phyloP scores from a whole-genome alignment of 257 asterid genomes.

The Cinchona pubescens region DNA sequence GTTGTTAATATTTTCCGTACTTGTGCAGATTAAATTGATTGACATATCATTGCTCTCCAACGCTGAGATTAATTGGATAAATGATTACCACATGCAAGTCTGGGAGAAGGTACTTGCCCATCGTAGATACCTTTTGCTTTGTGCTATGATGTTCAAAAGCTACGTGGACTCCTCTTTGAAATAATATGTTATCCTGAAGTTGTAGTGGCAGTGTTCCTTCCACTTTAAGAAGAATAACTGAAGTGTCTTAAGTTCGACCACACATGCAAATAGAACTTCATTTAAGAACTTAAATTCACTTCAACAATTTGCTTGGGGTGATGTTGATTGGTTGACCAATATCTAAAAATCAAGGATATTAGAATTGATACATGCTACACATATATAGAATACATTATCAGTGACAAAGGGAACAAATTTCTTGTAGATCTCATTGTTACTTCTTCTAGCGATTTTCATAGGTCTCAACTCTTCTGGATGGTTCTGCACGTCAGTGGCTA shows the following conservation, averaged over 20 bases:
- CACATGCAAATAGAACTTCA: neutral
- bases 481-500: constrained; percentile 76
- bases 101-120: constrained; percentile 77
- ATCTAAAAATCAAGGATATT: too few species aligned
- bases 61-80: constrained; percentile 78
- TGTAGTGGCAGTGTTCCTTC: neutral
- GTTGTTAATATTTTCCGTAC: constrained; percentile 7
- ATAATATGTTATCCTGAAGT: neutral
- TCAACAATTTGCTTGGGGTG: neutral
- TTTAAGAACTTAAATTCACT: neutral
- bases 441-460: constrained; percentile 16
- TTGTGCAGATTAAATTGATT: constrained; percentile 60
- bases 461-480: constrained; percentile 89
- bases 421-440: neutral
- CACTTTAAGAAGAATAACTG: too few species aligned
- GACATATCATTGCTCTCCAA: constrained; percentile 61
- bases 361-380: too few species aligned
- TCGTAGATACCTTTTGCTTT: neutral
- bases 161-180: neutral
- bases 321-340: neutral
- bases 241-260: neutral
- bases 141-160: neutral
- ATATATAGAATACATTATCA: neutral
- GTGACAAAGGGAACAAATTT: neutral
- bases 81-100: constrained; percentile 80